A percentile compares a stretch with the other conserved stretches of the same genome.
These are phyloP conservation scores for Themeda triandra DNA, from an alignment of 176 grass and related monocot genomes.

Conservation along the genomic window DNA sequence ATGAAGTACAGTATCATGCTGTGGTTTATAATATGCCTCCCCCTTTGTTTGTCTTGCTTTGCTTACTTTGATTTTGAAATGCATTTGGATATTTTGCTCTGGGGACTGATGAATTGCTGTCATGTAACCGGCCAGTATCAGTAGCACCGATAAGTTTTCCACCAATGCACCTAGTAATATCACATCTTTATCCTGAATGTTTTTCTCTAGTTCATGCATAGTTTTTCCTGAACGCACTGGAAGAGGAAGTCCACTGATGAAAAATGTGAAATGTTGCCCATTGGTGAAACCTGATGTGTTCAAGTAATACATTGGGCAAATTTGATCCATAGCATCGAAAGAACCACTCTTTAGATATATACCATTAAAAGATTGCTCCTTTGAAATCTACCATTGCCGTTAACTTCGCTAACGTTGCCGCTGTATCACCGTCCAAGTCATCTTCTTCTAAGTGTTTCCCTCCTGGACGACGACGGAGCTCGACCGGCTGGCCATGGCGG, in stretches of 20 bases:
- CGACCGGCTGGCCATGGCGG: too few species aligned
- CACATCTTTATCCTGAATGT: neutral
- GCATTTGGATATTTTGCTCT: neutral
- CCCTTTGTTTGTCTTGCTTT: neutral
- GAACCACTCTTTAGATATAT: too few species aligned
- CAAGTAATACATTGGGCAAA: neutral
- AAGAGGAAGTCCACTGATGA: neutral
- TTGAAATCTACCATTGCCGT: too few species aligned
- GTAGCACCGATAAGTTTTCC: neutral
- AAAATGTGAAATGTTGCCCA: neutral
- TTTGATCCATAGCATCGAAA: too few species aligned
- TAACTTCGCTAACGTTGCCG: too few species aligned
- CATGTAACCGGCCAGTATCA: neutral
- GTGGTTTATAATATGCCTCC: neutral
- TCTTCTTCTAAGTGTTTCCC: too few species aligned
- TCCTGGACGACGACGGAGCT: too few species aligned
- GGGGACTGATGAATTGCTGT: neutral
- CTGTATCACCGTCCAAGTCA: too few species aligned
- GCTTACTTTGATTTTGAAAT: conserved; percentile 8
- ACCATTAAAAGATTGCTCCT: too few species aligned
- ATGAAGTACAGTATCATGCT: conserved; percentile 24
- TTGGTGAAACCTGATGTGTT: neutral
- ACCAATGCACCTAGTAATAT: too few species aligned
- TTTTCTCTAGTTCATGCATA: neutral
- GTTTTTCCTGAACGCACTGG: neutral